Conservation (phyloP, 2,329 filamentous ascomycete genomes). For the Xylariaceae sp. region DNA sequence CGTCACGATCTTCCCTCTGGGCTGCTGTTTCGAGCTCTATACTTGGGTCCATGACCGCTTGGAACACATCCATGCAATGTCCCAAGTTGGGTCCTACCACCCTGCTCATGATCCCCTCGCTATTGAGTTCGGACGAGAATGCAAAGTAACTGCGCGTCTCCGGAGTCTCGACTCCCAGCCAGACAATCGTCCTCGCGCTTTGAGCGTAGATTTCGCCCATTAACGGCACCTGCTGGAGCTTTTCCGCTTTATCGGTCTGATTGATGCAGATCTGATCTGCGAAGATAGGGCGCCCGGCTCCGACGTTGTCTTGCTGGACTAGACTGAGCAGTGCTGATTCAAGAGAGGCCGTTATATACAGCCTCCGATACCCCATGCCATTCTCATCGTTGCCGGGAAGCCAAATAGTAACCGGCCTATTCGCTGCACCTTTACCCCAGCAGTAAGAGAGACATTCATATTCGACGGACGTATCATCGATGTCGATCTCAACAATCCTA, state of each 20-base stretch:
- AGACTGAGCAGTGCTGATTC: conserved; percentile 40
- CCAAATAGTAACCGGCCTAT: conserved; percentile 38
- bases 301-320: conserved; percentile 20
- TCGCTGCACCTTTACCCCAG: conserved; percentile 36
- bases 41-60: conserved; percentile 39
- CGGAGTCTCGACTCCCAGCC: conserved; percentile 21
- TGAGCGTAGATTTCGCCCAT: conserved; percentile 31
- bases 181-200: conserved; percentile 23
- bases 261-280: conserved; percentile 36
- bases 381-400: conserved; percentile 20
- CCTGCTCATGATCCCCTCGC: conserved; percentile 19
- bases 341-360: conserved; percentile 41
- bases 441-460: conserved; percentile 44
- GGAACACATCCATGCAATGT: conserved; percentile 38
- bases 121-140: conserved; percentile 15
- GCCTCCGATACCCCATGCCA: conserved; percentile 5
- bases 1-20: conserved; percentile 37
- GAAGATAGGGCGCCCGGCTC: conserved; percentile 22
- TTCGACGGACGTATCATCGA: conserved; percentile 20
- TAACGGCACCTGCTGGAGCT: conserved; percentile 28
- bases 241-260: conserved; percentile 28
- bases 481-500: conserved; percentile 35
- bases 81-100: conserved; percentile 35
- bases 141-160: conserved; percentile 19
- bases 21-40: conserved; percentile 27